Percentiles rank a stretch among this genome's conserved stretches.
These are phyloP conservation scores for Aspergillus tanneri DNA, from an alignment of 2,329 filamentous ascomycete genomes.

Conservation along the genomic window DNA sequence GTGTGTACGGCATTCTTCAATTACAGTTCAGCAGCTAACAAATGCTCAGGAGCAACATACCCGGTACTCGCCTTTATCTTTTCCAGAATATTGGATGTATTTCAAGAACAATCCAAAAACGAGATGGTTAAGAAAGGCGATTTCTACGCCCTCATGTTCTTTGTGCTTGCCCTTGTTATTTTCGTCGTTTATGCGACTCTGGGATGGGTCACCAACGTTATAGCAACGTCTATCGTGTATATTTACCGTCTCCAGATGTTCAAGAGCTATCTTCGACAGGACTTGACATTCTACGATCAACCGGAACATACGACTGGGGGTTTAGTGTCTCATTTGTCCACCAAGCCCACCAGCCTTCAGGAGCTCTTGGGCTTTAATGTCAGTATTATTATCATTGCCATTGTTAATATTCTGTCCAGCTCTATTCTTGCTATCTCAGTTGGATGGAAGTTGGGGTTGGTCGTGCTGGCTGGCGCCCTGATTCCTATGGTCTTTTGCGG, in stretches of 20 bases:
- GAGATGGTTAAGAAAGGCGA: constrained; percentile 4
- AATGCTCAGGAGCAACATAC: not conserved
- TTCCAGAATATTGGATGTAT: not conserved
- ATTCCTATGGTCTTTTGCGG: constrained; percentile 47
- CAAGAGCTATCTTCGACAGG: constrained; percentile 21
- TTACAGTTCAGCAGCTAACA: not conserved
- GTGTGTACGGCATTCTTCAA: not conserved
- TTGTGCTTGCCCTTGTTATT: constrained; percentile 6
- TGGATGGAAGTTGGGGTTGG: constrained; percentile 53
- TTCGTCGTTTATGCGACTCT: constrained; percentile 2
- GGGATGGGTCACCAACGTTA: constrained; percentile 3
- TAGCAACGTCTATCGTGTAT: constrained; percentile 1
- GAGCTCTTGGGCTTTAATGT: constrained; percentile 53
- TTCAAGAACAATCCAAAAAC: not conserved
- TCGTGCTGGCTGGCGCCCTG: constrained; percentile 47
- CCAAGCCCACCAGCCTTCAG: constrained; percentile 36
- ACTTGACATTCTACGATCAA: constrained; percentile 32
- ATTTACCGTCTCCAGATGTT: constrained; percentile 26
- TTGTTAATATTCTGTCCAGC: constrained; percentile 49
- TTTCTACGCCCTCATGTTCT: constrained; percentile 12
- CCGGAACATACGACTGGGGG: constrained; percentile 29
- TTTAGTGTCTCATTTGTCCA: constrained; percentile 26
- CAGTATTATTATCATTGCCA: constrained; percentile 47
- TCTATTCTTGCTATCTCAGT: constrained; percentile 47
- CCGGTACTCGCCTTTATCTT: constrained; percentile 1